Percentiles rank a stretch among this genome's conserved stretches.
These are phyloP conservation scores for Abelmoschus esculentus DNA, from an alignment of 345 rosid species.

Conservation along the genomic window DNA sequence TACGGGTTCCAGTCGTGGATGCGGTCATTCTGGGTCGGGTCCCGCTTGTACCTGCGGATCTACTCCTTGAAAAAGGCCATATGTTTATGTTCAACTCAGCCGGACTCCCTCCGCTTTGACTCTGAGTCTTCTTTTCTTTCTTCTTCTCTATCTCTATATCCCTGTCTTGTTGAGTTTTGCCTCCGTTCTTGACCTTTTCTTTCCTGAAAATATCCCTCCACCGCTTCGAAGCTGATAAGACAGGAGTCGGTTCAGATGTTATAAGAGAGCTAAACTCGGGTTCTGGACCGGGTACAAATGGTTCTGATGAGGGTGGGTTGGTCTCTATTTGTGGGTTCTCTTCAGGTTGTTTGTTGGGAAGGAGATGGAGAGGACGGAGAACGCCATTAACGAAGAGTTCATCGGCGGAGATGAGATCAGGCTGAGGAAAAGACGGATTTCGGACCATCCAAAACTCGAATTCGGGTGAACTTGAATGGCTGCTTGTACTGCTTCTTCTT, in stretches of 20 bases:
- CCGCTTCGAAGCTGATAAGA: conserved; percentile 42
- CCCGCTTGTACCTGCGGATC: conserved; percentile 57
- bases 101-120: conserved; percentile 18
- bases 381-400: conserved; percentile 41
- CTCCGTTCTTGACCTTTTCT: conserved; percentile 27
- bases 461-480: conserved; percentile 36
- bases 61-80: conserved; percentile 82
- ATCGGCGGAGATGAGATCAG: conserved; percentile 39
- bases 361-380: conserved; percentile 42
- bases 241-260: conserved; percentile 7
- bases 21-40: conserved; percentile 40
- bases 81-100: conserved; percentile 66
- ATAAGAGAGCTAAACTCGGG: conserved; percentile 8
- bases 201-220: conserved; percentile 63
- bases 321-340: conserved; percentile 13
- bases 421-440: conserved; percentile 30
- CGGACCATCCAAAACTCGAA: conserved; percentile 50
- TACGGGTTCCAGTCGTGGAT: conserved; percentile 34
- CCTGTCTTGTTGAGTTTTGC: conserved; percentile 19
- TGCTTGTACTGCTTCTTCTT: conserved; percentile 13
- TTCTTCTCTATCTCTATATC: conserved; percentile 12
- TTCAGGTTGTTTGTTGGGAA: conserved; percentile 15
- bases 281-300: conserved; percentile 9
- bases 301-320: conserved; percentile 11
- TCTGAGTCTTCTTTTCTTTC: conserved; percentile 31